Conservation (phyloP, 371 early-diverging fungal species). For the Haplosporangium sp. region DNA sequence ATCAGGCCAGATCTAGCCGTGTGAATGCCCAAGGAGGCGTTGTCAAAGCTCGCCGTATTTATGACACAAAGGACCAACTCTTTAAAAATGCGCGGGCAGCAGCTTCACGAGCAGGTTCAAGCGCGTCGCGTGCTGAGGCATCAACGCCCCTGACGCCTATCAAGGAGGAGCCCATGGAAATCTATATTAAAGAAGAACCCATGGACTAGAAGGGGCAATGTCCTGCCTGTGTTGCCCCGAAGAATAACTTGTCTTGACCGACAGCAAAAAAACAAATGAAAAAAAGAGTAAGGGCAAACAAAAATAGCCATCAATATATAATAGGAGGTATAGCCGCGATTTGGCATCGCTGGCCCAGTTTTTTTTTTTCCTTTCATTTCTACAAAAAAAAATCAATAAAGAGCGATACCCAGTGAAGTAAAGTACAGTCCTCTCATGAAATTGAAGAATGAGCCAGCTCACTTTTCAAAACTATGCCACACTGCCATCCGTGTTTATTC, state of each 20-base stretch:
- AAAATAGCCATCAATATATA: slow-evolving; percentile 4
- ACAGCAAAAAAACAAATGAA: slow-evolving; percentile 21
- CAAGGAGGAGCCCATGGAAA: slow-evolving; percentile 50
- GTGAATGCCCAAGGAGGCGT: slow-evolving; percentile 39
- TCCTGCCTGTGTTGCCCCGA: slow-evolving; percentile 23
- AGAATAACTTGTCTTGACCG: slow-evolving; percentile 15
- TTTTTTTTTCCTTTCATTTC: too few relatives aligned
- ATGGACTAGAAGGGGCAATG: slow-evolving; percentile 30
- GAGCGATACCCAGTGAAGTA: too few relatives aligned
- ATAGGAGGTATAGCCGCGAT: too few relatives aligned
- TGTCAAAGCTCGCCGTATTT: slow-evolving; percentile 33
- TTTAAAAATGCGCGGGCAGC: slow-evolving; percentile 21
- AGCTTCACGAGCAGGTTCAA: slow-evolving; percentile 7
- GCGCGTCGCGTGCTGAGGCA: neutral
- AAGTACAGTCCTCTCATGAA: too few relatives aligned
- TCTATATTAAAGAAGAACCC: slow-evolving; percentile 49
- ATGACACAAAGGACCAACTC: slow-evolving; percentile 23
- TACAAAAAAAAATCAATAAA: too few relatives aligned
- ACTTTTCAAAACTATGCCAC: too few relatives aligned
- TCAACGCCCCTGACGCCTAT: slow-evolving; percentile 31
- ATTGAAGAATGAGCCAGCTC: too few relatives aligned
- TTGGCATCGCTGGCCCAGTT: too few relatives aligned
- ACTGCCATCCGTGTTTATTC: too few relatives aligned
- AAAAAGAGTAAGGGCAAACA: slow-evolving; percentile 33
- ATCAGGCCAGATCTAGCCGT: slow-evolving; percentile 22